Conservation (phyloP, 2,329 filamentous ascomycete genomes). For the Albophoma yamanashiensis region DNA sequence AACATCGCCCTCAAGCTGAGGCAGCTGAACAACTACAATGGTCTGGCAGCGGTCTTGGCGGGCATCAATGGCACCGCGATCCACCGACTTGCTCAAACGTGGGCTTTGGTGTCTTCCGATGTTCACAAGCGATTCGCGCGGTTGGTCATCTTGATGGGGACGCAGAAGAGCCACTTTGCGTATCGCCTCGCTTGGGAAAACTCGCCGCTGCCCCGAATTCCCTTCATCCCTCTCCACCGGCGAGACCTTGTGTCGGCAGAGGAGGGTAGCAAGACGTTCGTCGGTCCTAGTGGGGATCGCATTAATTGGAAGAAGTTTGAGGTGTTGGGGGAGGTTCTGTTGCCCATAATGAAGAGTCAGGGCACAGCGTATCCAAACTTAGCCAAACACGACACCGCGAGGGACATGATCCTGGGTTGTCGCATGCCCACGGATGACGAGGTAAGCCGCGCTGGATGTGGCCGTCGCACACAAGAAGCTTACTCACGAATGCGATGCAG, state of each 20-base stretch:
- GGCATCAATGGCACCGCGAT: conserved; percentile 85
- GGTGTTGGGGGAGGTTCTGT: conserved; percentile 82
- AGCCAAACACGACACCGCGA: conserved; percentile 55
- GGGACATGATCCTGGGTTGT: conserved; percentile 70
- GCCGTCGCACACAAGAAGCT: neutral
- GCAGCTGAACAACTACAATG: conserved; percentile 94
- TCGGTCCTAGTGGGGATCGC: conserved; percentile 59
- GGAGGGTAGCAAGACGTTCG: conserved; percentile 82
- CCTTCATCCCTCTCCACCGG: conserved; percentile 82
- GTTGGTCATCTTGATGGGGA: conserved; percentile 84
- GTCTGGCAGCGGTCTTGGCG: conserved; percentile 84
- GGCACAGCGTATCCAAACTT: conserved; percentile 70
- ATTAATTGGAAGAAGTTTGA: conserved; percentile 99
- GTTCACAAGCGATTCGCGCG: conserved; percentile 79
- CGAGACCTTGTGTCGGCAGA: conserved; percentile 86
- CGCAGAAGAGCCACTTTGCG: conserved; percentile 83
- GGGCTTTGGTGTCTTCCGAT: conserved; percentile 59
- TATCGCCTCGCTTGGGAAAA: conserved; percentile 99
- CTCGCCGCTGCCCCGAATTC: conserved; percentile 78
- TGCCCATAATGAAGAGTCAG: conserved; percentile 87
- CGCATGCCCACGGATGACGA: conserved; percentile 79
- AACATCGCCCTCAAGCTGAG: conserved; percentile 75
- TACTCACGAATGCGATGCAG: conserved; percentile 20
- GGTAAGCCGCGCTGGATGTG: conserved; percentile 41
- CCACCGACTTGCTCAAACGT: conserved; percentile 71